Conservation (phyloP, 2,329 filamentous ascomycete species). For the Colletotrichum ledebouriae region DNA sequence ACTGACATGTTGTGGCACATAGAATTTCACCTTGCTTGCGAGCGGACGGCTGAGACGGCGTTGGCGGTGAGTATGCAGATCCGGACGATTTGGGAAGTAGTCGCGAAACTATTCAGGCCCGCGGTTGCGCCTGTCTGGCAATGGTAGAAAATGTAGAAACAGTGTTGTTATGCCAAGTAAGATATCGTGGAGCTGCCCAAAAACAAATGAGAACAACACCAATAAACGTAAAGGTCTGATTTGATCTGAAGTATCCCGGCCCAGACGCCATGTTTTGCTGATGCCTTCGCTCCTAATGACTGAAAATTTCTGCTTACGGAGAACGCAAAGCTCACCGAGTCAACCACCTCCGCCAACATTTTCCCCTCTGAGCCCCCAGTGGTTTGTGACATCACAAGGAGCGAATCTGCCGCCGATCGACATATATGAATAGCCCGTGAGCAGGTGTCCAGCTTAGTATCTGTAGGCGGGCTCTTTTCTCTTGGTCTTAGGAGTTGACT, state of each 20-base stretch:
- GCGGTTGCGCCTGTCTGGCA: too few species aligned
- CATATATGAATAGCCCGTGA: not conserved
- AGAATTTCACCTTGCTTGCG: not conserved
- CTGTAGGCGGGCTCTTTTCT: slow-evolving; percentile 51
- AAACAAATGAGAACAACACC: not conserved
- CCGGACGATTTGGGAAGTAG: not conserved
- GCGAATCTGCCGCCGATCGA: not conserved
- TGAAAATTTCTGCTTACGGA: slow-evolving; percentile 15
- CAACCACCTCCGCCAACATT: not conserved
- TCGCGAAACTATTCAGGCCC: not conserved
- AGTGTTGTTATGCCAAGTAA: slow-evolving; percentile 3
- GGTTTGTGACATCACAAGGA: not conserved
- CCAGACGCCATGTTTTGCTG: slow-evolving; percentile 36
- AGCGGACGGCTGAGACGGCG: not conserved
- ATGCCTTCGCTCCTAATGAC: slow-evolving; percentile 27
- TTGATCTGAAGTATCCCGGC: slow-evolving; percentile 12
- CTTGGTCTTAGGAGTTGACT: slow-evolving; percentile 53
- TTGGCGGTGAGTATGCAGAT: slow-evolving; percentile 7
- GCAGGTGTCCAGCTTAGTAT: slow-evolving; percentile 13
- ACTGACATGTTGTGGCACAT: not conserved
- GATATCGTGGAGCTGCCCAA: not conserved
- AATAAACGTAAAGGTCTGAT: slow-evolving; percentile 6
- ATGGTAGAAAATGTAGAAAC: not conserved
- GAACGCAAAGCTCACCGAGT: not conserved
- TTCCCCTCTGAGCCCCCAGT: not conserved